Evolutionary conservation across 306 rosid genomes (phyloP), one percentile per base, ranked within the genome.

Genomic region (Sphenostylis stenocarpa): DNA sequence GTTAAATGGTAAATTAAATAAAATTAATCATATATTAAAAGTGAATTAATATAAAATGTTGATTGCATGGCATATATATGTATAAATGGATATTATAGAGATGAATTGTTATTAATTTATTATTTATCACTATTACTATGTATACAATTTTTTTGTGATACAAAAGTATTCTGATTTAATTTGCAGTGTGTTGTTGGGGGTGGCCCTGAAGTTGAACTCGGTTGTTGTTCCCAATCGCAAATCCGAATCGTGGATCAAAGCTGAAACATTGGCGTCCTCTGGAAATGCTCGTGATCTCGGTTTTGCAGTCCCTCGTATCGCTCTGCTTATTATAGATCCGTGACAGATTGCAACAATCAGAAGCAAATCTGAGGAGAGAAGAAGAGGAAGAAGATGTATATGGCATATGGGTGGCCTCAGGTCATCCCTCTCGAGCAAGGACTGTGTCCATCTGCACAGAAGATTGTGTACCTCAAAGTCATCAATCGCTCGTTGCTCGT

Each of bases 341-440:
- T 17, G 28, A 43, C 52, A 43, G 62, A 76, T 70, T 51, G 31
- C 80, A 68, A 1, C 45, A 76, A 73, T 65, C 49, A 33, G 36
- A 77, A 72, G 29, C 73, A 71, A 85, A 67, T 83, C 86, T 72
- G 70, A 57, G 16, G 15, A 55, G 52, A 79, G 26, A 80, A 16
- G 45, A 53, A 45, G 60, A n/a, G n/a, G n/a, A 36, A 53, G 75
- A 87, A 86, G 87, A 93, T 95, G 98, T 90, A 92, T 85, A 89
- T 92, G 97, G 87, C 98, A n/a, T 95, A 95, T 81, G 98, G 98
- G 75, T 95, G 98, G 98, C 98, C 98, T 21, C 98, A 95, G 93
- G 93, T 92, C 79, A 89, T 95, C 83, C 97, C 96, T 66, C 87
- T 95, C 0, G 96, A 89, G 66, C 88, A 86, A 62, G 91, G 92